Evolutionary conservation across 2,329 filamentous ascomycete genomes (phyloP).

Genomic region (Macrophomina tecta): DNA sequence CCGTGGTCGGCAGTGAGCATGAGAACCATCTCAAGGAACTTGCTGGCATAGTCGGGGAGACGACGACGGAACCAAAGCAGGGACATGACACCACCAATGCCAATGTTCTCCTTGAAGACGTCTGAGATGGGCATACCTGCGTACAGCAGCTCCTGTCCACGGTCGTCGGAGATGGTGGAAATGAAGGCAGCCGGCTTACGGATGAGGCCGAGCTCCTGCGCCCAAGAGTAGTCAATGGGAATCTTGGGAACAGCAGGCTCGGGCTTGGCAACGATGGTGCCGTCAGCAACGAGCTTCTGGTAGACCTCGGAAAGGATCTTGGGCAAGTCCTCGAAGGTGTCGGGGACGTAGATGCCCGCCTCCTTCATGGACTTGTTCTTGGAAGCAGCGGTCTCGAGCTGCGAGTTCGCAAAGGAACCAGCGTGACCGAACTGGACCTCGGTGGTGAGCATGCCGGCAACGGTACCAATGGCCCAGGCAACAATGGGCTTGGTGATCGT

Average conservation of each 20-base stretch:
- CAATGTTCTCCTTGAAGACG: constrained; percentile 98
- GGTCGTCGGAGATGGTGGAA: constrained; percentile 99
- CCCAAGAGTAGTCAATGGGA: constrained; percentile 99
- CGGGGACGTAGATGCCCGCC: constrained; percentile 90
- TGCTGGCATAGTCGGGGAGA: constrained; percentile 93
- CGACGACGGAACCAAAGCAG: constrained; percentile 99
- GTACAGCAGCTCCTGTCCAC: constrained; percentile 98
- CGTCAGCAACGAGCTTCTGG: constrained; percentile 82
- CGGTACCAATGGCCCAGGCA: constrained; percentile 98
- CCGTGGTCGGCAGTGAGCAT: constrained; percentile 99
- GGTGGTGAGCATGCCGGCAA: constrained; percentile 99
- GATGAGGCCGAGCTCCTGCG: constrained; percentile 98
- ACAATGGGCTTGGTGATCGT: constrained; percentile 98
- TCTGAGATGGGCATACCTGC: constrained; percentile 99
- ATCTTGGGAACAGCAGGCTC: constrained; percentile 98
- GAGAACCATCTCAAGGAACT: constrained; percentile 99
- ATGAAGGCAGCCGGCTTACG: constrained; percentile 99
- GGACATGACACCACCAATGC: constrained; percentile 99
- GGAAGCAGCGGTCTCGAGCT: constrained; percentile 92
- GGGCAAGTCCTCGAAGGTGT: constrained; percentile 97
- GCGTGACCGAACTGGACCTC: constrained; percentile 99
- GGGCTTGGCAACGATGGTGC: constrained; percentile 81
- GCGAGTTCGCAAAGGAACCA: constrained; percentile 97
- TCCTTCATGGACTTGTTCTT: constrained; percentile 99
- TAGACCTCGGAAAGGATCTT: constrained; percentile 78